Base-by-base conservation (phyloP, 192 early-diverging fungal species). In the Backusella sp. region DNA sequence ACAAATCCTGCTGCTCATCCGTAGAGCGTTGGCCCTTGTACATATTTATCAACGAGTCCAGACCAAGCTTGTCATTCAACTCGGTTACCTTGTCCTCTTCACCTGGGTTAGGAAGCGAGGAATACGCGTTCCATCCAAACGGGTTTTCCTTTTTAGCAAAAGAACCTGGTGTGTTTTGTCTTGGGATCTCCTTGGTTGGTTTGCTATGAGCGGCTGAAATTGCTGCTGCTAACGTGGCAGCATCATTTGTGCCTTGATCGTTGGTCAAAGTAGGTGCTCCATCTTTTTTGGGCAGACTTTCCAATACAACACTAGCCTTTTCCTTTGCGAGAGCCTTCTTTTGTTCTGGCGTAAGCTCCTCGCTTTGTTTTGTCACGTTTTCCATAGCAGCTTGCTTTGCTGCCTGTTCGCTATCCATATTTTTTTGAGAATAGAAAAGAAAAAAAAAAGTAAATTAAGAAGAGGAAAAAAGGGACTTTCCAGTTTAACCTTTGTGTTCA, bases 91-190 rank as follows among this genome's bases (percentile, higher is more conserved):
- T 42, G 0, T 46, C 59, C 28, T 81, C 80, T 8, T 77, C 73
- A 41, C 76, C 80, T 12, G 80, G 80, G 39, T 81, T 77, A 21
- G 80, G 80, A 3, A 80, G 65, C 9, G 53, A 53, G 23, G 82
- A 79, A 46, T 80, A 80, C 15, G 82, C 52, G 21, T 66, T 83
- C 82, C 82, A 83, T 6, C 82, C 82, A 37, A 80, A 17, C 11
- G 41, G 26, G 17, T 12, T 62, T 26, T 76, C 68, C 32, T 68
- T 41, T 62, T 62, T 62, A 19, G 32, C 21, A 42, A 70, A 76
- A 7, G 75, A 68, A 11, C 75, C 75, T 59, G 75, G 75, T 21
- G 75, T 26, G 21, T 56, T 36, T 53, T 75, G 65, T 68, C 28
- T 42, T 14, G 62, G 62, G 1, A 65, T 30, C 21, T 71, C 30